phyloP scores from a whole-genome alignment of 2,329 filamentous ascomycete genomes.

The Ophiocordyceps camponoti-floridani region DNA sequence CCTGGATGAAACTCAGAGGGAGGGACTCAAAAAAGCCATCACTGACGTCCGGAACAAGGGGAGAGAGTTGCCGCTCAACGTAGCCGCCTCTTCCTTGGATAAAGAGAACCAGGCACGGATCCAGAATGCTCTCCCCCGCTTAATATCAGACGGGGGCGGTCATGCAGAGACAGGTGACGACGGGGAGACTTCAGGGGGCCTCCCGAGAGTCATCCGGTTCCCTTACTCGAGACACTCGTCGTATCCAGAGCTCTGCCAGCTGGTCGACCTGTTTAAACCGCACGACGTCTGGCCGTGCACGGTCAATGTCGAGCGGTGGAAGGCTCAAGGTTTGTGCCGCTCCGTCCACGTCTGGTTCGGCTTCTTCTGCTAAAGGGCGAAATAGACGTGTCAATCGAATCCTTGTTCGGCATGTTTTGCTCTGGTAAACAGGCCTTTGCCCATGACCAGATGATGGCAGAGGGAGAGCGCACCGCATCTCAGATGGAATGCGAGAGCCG shows the following conservation, averaged over 20 bases:
- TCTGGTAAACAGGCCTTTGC: constrained; percentile 33
- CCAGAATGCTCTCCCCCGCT: constrained; percentile 1
- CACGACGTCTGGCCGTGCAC: constrained; percentile 74
- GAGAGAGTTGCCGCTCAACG: constrained; percentile 9
- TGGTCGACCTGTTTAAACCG: constrained; percentile 52
- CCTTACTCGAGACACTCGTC: constrained; percentile 86
- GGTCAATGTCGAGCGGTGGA: constrained; percentile 45
- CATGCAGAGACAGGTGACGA: no score
- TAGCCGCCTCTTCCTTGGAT: constrained; percentile 6
- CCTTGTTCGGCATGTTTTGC: constrained; percentile 56
- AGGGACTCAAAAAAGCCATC: constrained; percentile 4
- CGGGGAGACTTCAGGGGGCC: constrained; percentile 1
- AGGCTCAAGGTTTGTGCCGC: constrained; percentile 19
- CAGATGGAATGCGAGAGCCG: not conserved
- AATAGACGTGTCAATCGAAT: constrained; percentile 40
- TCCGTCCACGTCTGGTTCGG: no score
- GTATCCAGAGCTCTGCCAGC: constrained; percentile 55
- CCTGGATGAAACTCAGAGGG: constrained; percentile 1
- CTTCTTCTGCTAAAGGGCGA: not conserved
- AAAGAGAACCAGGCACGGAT: constrained; percentile 4
- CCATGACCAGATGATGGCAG: constrained; percentile 45
- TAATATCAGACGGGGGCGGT: no score
- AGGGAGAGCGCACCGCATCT: not conserved
- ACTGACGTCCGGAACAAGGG: constrained; percentile 6
- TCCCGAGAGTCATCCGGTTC: constrained; percentile 38